phyloP scores from a whole-genome alignment of 441 rosid species.

The Rhodomyrtus psidioides region DNA sequence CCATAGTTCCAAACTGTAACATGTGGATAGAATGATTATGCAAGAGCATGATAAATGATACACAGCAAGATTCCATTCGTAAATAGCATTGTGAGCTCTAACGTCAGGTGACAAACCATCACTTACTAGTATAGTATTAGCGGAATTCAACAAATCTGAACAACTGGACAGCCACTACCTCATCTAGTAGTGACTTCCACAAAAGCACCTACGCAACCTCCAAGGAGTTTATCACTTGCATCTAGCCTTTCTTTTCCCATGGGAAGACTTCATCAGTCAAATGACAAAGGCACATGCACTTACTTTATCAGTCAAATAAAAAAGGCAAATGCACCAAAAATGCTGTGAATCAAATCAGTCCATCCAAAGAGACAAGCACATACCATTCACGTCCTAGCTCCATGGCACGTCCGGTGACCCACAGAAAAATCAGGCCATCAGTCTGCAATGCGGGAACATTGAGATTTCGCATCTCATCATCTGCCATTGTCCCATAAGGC shows the following conservation, averaged over 20 bases:
- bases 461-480: constrained; percentile 97
- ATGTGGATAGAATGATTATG: not conserved
- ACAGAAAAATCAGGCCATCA: constrained; percentile 92
- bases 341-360: not conserved
- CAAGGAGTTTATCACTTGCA: not conserved
- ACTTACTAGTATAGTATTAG: not conserved
- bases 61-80: not conserved
- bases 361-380: not conserved
- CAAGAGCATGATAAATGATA: not conserved
- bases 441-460: constrained; percentile 98
- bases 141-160: not conserved
- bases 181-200: not conserved
- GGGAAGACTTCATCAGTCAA: not conserved
- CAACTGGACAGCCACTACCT: not conserved
- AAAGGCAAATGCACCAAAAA: too few relatives aligned
- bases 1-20: constrained; percentile 88
- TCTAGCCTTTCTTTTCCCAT: not conserved
- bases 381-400: constrained; percentile 99
- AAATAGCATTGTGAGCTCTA: not conserved
- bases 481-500: constrained; percentile 99
- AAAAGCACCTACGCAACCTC: not conserved
- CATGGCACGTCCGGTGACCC: constrained; percentile 99
- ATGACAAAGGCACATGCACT: not conserved
- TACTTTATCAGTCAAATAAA: too few relatives aligned
- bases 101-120: not conserved